Evolutionary conservation across 768 basidiomycete species (phyloP).

Genomic region (Tulasnella sp.): DNA sequence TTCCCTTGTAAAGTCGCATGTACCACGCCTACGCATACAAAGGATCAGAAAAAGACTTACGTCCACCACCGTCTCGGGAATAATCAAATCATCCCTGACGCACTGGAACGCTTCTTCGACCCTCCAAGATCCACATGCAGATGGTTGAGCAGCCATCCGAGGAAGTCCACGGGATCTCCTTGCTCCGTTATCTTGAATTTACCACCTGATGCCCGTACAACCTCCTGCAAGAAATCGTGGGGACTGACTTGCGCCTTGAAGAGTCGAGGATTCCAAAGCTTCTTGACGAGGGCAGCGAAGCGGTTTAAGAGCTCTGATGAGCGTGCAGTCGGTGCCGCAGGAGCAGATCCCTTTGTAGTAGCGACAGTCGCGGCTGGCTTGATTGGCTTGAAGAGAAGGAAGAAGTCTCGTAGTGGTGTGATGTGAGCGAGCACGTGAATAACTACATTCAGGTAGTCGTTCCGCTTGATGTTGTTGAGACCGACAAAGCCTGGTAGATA

Average conservation of each 20-base stretch:
- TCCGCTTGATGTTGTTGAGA: slow-evolving; percentile 93
- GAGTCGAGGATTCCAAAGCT: slow-evolving; percentile 89
- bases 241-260: slow-evolving; percentile 99
- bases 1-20: slow-evolving; percentile 93
- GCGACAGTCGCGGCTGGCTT: slow-evolving; percentile 41
- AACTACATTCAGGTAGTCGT: slow-evolving; percentile 96
- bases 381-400: slow-evolving; percentile 43
- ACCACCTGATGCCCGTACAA: slow-evolving; percentile 75
- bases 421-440: slow-evolving; percentile 90
- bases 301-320: slow-evolving; percentile 74
- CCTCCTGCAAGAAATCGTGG: slow-evolving; percentile 98
- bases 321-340: background rate
- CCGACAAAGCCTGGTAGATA: slow-evolving; percentile 93
- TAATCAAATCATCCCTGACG: too few relatives aligned
- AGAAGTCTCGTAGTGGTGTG: slow-evolving; percentile 75
- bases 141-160: slow-evolving; percentile 90
- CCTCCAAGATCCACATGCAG: slow-evolving; percentile 91
- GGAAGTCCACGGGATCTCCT: slow-evolving; percentile 93
- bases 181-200: slow-evolving; percentile 90
- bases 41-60: slow-evolving; percentile 19
- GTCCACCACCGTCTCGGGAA: background rate
- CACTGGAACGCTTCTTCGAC: slow-evolving; percentile 85
- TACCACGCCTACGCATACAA: slow-evolving; percentile 56
- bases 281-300: slow-evolving; percentile 78
- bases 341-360: slow-evolving; percentile 43